Evolutionary conservation across 176 grass and related monocot species (phyloP), one percentile per base, ranked within the genome.

Genomic region (Hordeum marinum): DNA sequence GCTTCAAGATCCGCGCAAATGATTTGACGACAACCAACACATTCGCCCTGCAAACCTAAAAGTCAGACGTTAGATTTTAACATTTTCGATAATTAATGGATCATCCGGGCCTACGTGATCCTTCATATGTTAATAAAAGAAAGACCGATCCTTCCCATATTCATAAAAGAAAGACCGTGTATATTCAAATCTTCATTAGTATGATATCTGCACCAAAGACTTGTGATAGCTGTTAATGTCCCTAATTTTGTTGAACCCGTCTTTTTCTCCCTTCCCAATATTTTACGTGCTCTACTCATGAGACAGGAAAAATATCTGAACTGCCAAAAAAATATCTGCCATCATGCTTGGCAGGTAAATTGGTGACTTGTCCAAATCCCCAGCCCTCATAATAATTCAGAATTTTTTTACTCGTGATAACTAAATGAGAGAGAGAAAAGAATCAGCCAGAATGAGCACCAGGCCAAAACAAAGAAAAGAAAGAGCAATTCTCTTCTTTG

Each of bases 331-430:
- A 90, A 87, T 73, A 86, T 87, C 84, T 75, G 23, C 21, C 36
- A 37, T 36, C 4, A 46, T 59, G 68, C 34, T 79, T 66, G 32
- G 81, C 34, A 64, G 23, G 52, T 59, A 78, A 83, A 29, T 57
- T 41, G 20, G 13, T 42, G 54, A 32, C 80, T 72, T 83, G 74
- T 72, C 34, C 45, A 39, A 73, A 48, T 37, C 64, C 61, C 45
- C 57, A 26, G 14, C 29, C 80, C 79, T 77, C 79, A 83, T 35
- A 86, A 86, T 45, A 86, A 90, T 80, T 80, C 37, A 23, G 9
- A 67, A 21, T 41, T 34, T 21, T 40, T 41, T 12, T 26, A 72
- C 23, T 27, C n/a, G 41, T 59, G 10, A 76, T 29, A n/a, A 71
- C 4, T 69, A 68, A 25, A 59, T 2, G 3, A 34, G 55, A 46